Conservation (phyloP, 305 asterid species). For the Solanum aculeatissimum region DNA sequence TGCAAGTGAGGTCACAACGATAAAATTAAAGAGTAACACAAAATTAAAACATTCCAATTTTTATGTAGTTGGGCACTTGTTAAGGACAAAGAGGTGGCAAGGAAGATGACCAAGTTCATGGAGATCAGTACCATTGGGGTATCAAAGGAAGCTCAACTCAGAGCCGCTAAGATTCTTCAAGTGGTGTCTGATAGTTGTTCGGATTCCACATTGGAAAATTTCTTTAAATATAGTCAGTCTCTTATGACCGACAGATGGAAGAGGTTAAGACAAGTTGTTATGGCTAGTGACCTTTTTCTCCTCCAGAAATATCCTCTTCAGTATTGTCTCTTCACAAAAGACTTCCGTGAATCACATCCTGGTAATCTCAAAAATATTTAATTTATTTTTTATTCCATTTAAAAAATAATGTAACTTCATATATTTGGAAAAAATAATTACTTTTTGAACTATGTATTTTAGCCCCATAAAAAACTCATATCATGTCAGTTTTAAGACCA, state of each 20-base stretch:
- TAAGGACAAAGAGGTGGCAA: conserved; percentile 43
- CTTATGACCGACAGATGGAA: conserved; percentile 52
- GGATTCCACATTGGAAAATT: conserved; percentile 12
- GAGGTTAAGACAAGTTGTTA: conserved; percentile 19
- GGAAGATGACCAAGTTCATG: conserved; percentile 55
- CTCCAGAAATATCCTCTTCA: conserved; percentile 36
- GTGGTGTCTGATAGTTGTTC: conserved; percentile 45
- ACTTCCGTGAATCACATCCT: conserved; percentile 34
- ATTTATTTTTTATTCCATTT: background rate
- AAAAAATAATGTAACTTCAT: too few relatives aligned
- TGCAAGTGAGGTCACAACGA: background rate
- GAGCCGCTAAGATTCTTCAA: conserved; percentile 56
- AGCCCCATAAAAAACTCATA: too few relatives aligned
- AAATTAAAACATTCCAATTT: background rate
- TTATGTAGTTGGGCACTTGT: conserved; percentile 69
- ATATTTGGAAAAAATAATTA: too few relatives aligned
- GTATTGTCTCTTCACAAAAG: conserved; percentile 37
- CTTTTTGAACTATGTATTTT: too few relatives aligned
- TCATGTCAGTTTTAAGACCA: background rate
- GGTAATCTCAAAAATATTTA: conserved; percentile 4
- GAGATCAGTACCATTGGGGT: conserved; percentile 69
- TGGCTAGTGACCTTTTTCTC: conserved; percentile 14
- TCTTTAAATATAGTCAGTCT: conserved; percentile 35
- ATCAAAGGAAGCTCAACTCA: conserved; percentile 68
- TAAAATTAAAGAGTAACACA: too few relatives aligned